Evolutionary conservation across 768 basidiomycete genomes (phyloP).

Genomic region (Boletus sp.): DNA sequence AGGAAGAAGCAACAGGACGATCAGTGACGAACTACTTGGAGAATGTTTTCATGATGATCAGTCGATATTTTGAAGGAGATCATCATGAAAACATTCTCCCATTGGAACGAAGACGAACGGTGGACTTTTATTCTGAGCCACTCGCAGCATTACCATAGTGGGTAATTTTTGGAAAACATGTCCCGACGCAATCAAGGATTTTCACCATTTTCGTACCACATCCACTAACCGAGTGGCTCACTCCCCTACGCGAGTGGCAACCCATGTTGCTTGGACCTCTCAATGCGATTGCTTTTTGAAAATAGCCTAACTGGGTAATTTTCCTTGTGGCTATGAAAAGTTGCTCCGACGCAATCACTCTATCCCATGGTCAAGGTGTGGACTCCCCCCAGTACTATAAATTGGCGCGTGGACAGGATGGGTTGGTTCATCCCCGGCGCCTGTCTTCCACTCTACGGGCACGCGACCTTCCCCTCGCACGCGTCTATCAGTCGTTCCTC

Average conservation of each 20-base stretch:
- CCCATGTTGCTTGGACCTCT: constrained; percentile 12
- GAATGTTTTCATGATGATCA: background rate
- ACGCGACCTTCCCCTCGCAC: background rate
- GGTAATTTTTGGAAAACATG: constrained; percentile 14
- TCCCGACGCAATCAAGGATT: constrained; percentile 22
- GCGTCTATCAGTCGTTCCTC: background rate
- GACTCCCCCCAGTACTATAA: constrained; percentile 17
- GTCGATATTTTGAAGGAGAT: background rate
- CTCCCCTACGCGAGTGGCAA: constrained; percentile 14
- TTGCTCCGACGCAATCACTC: constrained; percentile 27
- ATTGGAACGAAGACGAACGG: background rate
- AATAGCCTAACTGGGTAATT: constrained; percentile 21
- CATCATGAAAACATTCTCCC: background rate
- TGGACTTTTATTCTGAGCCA: constrained; percentile 7
- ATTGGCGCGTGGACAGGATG: constrained; percentile 9
- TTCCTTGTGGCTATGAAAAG: constrained; percentile 15
- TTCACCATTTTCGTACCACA: constrained; percentile 5
- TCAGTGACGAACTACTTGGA: background rate
- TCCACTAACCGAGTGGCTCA: constrained; percentile 27
- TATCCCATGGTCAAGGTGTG: constrained; percentile 12
- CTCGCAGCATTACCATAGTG: background rate
- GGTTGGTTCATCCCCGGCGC: background rate
- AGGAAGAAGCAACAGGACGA: background rate
- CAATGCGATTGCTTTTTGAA: constrained; percentile 18
- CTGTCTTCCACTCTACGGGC: background rate